Evolutionary conservation across 139 green algal species (phyloP), one percentile per base, ranked within the genome.

Genomic region (Coelastrella sp.): DNA sequence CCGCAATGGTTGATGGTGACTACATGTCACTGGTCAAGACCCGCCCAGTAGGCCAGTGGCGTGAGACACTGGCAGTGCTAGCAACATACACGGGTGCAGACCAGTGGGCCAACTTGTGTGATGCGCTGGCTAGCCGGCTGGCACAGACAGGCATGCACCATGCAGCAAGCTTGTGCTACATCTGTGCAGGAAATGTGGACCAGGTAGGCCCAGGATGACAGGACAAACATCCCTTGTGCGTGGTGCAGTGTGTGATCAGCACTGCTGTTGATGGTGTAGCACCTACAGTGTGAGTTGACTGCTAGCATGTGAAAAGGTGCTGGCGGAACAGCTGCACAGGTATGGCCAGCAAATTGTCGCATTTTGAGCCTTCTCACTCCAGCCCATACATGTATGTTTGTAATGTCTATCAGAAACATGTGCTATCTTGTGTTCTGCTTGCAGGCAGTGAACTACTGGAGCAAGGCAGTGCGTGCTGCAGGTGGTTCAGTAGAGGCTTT

Each of bases 31-130:
- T 99, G 22, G 94, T 99, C 23, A 91, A 96, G 64, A 93, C 94
- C 10, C 95, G 96, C 3, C 97, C 96, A 0, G 93, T 98, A 10
- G 88, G 91, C 10, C 90, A 95, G 23, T 99, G 98, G 98, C 92
- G 93, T 16, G 98, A 99, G 92, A 99, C 98, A 16, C 93, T 99
- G 73, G 98, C 98, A 16, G 92, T 98, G 85, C 94, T 99, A 79
- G 96, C 96, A 81, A 98, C 98, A 14, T 99, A 99, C 89, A 95
- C 94, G 5, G 91, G 89, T 14, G 73, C 78, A 6, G 95, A 96
- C n/a, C 88, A 95, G 86, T 97, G 95, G 90, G 80, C 91, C 65
- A 81, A 47, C 5, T 93, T 99, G 79, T 95, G 94, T 22, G 93
- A 96, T 60, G 92, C 92, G 22, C 95, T 99, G 58, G 97, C 95